Evolutionary conservation across 345 rosid species (phyloP).

Genomic region (Lepidium aucheri): DNA sequence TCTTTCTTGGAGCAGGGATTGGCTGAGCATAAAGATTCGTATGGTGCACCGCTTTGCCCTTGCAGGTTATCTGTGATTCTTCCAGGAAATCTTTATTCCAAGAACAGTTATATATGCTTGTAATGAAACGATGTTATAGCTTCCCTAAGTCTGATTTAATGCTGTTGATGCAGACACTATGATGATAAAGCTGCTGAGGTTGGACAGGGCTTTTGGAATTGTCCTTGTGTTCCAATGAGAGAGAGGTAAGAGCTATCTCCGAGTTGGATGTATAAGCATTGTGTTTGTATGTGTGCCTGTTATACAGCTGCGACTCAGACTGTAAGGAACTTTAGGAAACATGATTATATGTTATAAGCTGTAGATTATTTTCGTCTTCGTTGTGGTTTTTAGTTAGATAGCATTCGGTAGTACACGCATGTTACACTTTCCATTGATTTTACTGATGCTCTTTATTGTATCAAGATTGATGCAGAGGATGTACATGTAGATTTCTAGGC

Average conservation of each 20-base stretch:
- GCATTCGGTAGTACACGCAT: neutral
- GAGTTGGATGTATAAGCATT: neutral
- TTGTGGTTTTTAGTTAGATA: neutral
- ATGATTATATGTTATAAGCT: neutral
- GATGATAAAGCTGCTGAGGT: constrained; percentile 93
- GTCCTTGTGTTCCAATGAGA: constrained; percentile 99
- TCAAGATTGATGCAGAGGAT: neutral
- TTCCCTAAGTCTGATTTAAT: neutral
- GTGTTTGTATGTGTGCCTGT: neutral
- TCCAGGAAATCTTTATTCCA: neutral
- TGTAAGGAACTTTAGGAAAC: neutral
- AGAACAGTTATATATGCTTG: neutral
- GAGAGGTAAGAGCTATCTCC: constrained; percentile 53
- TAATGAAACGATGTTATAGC: neutral
- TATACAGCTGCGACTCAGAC: neutral
- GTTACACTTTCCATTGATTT: neutral
- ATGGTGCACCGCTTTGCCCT: constrained; percentile 55
- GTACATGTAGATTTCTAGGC: neutral
- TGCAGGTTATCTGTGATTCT: constrained; percentile 26
- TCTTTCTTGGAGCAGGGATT: constrained; percentile 48
- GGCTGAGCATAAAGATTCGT: constrained; percentile 85
- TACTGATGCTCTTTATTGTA: neutral
- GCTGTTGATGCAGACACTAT: constrained; percentile 55
- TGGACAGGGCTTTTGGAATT: constrained; percentile 95
- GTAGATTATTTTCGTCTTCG: neutral